Evolutionary conservation across 2,329 filamentous ascomycete species (phyloP).

Genomic region (Cladobotryum mycophilum): DNA sequence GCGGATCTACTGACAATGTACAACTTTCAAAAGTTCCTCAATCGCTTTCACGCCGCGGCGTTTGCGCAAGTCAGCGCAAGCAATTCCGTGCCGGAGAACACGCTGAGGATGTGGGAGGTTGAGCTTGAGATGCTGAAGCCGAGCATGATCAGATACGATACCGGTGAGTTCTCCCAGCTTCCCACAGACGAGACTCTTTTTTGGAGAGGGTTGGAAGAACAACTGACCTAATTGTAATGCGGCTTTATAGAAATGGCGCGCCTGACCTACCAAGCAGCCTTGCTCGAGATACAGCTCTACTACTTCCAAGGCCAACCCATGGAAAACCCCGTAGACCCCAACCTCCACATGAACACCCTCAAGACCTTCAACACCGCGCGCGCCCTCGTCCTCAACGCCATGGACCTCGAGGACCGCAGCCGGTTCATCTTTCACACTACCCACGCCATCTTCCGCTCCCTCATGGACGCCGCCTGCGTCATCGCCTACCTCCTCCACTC

Average conservation of each 20-base stretch:
- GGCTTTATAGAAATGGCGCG: slow-evolving; percentile 36
- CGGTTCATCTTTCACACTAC: slow-evolving; percentile 41
- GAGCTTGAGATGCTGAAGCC: slow-evolving; percentile 45
- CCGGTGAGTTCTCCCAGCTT: slow-evolving; percentile 36
- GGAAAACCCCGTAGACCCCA: background rate
- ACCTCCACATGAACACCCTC: slow-evolving; percentile 38
- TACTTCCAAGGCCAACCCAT: slow-evolving; percentile 32
- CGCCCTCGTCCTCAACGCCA: slow-evolving; percentile 36
- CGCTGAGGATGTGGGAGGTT: slow-evolving; percentile 44
- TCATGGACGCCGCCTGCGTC: slow-evolving; percentile 41
- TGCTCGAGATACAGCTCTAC: slow-evolving; percentile 48
- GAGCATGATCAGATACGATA: slow-evolving; percentile 39
- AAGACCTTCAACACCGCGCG: slow-evolving; percentile 44
- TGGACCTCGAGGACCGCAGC: slow-evolving; percentile 35
- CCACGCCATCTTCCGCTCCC: slow-evolving; percentile 42
- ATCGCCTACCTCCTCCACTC: slow-evolving; percentile 41
- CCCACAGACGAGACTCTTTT: no score
- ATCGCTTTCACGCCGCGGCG: slow-evolving; percentile 43
- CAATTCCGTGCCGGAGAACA: slow-evolving; percentile 39
- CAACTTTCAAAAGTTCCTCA: slow-evolving; percentile 45
- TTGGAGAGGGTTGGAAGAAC: no score
- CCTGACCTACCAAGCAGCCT: slow-evolving; percentile 42
- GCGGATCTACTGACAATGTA: slow-evolving; percentile 37
- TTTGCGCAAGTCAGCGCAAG: slow-evolving; percentile 40
- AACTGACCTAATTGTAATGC: background rate